These are phyloP conservation scores for Bacterosira constricta DNA, from an alignment of 108 stramenopile species.

Conservation along the genomic window DNA sequence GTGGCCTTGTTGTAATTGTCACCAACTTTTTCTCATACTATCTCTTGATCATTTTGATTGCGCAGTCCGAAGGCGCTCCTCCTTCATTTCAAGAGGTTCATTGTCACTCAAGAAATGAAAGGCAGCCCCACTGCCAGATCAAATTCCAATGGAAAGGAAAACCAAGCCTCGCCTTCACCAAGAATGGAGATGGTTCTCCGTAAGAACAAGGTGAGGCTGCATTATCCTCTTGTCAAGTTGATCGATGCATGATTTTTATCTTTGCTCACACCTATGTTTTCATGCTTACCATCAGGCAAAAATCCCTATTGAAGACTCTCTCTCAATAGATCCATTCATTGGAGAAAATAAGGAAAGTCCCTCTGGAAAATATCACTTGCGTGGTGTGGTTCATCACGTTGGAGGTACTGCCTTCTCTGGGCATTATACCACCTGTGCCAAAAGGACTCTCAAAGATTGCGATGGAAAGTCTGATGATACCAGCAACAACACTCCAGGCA, in stretches of 20 bases:
- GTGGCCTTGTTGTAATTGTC: neutral
- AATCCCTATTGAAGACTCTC: slow-evolving; percentile 44
- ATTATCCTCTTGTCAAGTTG: neutral
- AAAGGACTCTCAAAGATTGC: slow-evolving; percentile 2
- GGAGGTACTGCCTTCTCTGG: slow-evolving; percentile 69
- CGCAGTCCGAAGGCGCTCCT: slow-evolving; percentile 67
- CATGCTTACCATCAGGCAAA: slow-evolving; percentile 17
- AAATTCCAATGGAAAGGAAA: slow-evolving; percentile 2
- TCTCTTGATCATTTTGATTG: neutral
- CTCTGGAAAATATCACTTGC: slow-evolving; percentile 36
- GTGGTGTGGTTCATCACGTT: slow-evolving; percentile 76
- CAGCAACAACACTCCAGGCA: slow-evolving; percentile 6
- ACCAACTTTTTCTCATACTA: neutral
- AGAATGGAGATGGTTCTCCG: slow-evolving; percentile 48
- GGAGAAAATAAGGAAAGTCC: slow-evolving; percentile 4
- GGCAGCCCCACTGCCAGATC: neutral
- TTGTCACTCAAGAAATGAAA: slow-evolving; percentile 52
- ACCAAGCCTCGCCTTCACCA: neutral
- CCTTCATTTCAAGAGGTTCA: slow-evolving; percentile 81
- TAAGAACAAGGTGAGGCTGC: slow-evolving; percentile 52
- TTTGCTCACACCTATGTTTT: neutral
- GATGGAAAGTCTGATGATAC: neutral
- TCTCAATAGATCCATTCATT: slow-evolving; percentile 31
- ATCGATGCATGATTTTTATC: no score
- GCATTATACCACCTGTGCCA: slow-evolving; percentile 73